Base-by-base conservation (phyloP, 2,329 filamentous ascomycete species). In the Ceratocystis colombiana region DNA sequence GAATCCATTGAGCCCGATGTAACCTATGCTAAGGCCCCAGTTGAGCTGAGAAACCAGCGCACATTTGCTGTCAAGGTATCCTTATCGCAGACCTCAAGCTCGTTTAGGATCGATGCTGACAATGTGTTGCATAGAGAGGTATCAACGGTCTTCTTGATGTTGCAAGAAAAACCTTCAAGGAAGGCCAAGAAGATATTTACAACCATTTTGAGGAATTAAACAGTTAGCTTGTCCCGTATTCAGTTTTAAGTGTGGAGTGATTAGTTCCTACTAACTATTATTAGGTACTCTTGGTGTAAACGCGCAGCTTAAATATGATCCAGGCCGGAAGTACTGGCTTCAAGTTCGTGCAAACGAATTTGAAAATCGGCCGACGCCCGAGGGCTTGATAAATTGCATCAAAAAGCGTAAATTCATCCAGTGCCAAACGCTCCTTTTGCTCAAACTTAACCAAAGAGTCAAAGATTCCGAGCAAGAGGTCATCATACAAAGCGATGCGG, bases 121-220 rank as follows among this genome's bases (percentile, higher is more conserved):
- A 62, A 30, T 5, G 7, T 3, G 25, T 22, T 22, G 20, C 3
- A 3, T 25, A 89, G 82, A 85, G 90, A 59, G 89, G 90, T 0
- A 85, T 94, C 53, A 91, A 90, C 71, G 89, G 89, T 1, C 82
- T 96, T 66, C 82, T 97, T 3, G 93, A 96, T 75, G 88, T 96
- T 46, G 89, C 90, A 44, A 84, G 92, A 4, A 88, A 91, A 71
- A 90, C 90, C 0, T 96, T 94, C 76, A 95, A 94, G 71, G 93
- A 97, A 73, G 85, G 88, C 1, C 94, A 87, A 4, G 83, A 88
- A 62, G 90, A 96, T 73, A 84, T 90, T 3, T 82, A 88, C 70
- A 80, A 87, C 64, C 84, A 93, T 73, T 80, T 93, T 2, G 80
- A 83, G 25, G 80, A 84, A 17, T 75, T 96, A 10, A 83, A 83